phyloP scores from a whole-genome alignment of 2,329 filamentous ascomycete genomes.

The Amylocarpus encephaloides region DNA sequence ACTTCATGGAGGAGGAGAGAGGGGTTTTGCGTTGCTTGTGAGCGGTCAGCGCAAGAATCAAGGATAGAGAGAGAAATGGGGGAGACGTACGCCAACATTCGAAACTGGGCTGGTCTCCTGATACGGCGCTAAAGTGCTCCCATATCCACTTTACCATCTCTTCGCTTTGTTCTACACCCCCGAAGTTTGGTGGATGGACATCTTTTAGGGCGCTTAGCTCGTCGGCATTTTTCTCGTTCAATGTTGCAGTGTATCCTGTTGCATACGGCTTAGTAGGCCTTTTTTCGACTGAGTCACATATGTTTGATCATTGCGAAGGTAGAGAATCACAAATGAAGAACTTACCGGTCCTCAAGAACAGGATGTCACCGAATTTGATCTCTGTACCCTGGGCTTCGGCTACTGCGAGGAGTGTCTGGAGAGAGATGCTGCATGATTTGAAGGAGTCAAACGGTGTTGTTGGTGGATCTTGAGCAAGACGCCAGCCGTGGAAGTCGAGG shows the following conservation, averaged over 20 bases:
- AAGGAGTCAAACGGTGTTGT: constrained; percentile 35
- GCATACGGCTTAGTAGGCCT: too few relatives aligned
- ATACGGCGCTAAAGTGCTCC: constrained; percentile 40
- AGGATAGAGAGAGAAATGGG: neutral
- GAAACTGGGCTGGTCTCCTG: constrained; percentile 37
- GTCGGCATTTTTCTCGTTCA: neutral
- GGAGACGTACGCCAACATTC: constrained; percentile 29
- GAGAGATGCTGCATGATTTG: constrained; percentile 30
- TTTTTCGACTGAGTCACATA: too few relatives aligned
- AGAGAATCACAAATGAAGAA: constrained; percentile 19
- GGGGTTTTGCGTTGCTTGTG: constrained; percentile 23
- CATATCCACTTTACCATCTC: constrained; percentile 38
- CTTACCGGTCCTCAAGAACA: constrained; percentile 43
- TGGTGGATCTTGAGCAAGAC: constrained; percentile 30
- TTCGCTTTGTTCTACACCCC: constrained; percentile 32
- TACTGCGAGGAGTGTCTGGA: constrained; percentile 38
- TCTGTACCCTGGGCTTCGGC: constrained; percentile 39
- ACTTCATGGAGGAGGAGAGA: constrained; percentile 29
- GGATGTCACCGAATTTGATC: constrained; percentile 42
- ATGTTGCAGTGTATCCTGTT: neutral
- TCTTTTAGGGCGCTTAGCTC: neutral
- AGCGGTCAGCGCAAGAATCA: neutral
- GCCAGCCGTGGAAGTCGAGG: constrained; percentile 40
- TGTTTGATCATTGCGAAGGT: neutral
- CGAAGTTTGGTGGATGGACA: constrained; percentile 22